Evolutionary conservation across 2,329 filamentous ascomycete genomes (phyloP).

Genomic region (Trichoderma hamatum): DNA sequence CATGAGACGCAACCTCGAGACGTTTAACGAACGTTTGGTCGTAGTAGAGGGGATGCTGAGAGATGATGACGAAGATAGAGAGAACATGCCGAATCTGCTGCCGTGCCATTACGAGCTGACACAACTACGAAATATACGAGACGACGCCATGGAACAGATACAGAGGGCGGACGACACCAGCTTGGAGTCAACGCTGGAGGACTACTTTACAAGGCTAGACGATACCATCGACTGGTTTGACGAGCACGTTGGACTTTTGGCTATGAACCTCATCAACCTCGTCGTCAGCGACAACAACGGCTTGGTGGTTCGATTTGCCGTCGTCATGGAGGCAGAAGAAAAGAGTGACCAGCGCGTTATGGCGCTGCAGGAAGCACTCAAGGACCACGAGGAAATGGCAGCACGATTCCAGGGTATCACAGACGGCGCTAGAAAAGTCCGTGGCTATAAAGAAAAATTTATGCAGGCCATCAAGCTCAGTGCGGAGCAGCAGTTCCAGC

Average conservation of each 20-base stretch:
- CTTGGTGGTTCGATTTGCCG: constrained; percentile 85
- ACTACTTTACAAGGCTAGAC: constrained; percentile 87
- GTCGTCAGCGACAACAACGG: constrained; percentile 85
- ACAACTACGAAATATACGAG: constrained; percentile 87
- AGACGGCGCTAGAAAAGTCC: constrained; percentile 85
- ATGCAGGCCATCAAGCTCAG: constrained; percentile 75
- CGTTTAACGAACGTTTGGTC: constrained; percentile 76
- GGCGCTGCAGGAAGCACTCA: constrained; percentile 90
- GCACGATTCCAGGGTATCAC: constrained; percentile 94
- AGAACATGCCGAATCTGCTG: constrained; percentile 90
- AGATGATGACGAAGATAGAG: constrained; percentile 81
- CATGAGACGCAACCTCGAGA: constrained; percentile 89
- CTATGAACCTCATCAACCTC: constrained; percentile 85
- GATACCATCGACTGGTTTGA: constrained; percentile 93
- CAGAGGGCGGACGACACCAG: constrained; percentile 72
- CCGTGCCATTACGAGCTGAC: constrained; percentile 91
- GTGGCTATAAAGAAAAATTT: constrained; percentile 97
- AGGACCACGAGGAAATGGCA: constrained; percentile 93
- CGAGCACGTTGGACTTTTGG: constrained; percentile 86
- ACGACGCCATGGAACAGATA: constrained; percentile 97
- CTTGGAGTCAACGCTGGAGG: constrained; percentile 79
- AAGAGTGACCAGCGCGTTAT: constrained; percentile 91
- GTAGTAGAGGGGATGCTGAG: constrained; percentile 77
- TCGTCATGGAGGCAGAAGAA: constrained; percentile 94
- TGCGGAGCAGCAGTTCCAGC: constrained; percentile 73